A percentile compares a stretch with the other conserved stretches of the same genome.
These are phyloP conservation scores for Iris pallida DNA, from an alignment of 116 monocot genomes.

Conservation along the genomic window DNA sequence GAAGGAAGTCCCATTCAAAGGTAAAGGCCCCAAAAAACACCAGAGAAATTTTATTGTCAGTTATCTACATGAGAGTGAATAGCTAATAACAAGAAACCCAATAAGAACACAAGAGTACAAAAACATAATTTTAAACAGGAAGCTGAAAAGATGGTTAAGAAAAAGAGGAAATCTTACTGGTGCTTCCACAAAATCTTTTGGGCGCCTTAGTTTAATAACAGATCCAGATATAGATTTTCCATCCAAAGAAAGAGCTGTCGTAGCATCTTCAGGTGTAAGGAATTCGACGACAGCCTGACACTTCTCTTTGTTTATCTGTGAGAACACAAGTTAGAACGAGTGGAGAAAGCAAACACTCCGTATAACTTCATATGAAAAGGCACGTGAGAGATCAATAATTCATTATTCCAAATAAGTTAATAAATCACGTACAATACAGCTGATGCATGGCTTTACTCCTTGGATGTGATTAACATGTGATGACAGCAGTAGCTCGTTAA, in stretches of 20 bases:
- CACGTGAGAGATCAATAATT: background rate
- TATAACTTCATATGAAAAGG: slow-evolving; percentile 2
- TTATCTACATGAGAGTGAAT: too few species aligned
- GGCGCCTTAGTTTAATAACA: slow-evolving; percentile 76
- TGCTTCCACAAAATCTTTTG: slow-evolving; percentile 82
- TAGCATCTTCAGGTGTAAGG: slow-evolving; percentile 97
- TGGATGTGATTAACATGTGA: slow-evolving; percentile 41
- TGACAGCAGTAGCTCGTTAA: slow-evolving; percentile 64
- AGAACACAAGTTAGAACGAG: slow-evolving; percentile 1
- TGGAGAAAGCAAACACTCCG: too few species aligned
- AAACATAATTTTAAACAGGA: background rate
- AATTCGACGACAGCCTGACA: slow-evolving; percentile 92
- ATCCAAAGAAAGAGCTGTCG: slow-evolving; percentile 78
- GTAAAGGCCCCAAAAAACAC: too few species aligned
- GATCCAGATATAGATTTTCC: slow-evolving; percentile 63
- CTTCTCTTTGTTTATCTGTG: slow-evolving; percentile 92
- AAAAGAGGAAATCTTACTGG: slow-evolving; percentile 52
- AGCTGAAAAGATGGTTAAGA: background rate
- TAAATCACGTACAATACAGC: slow-evolving; percentile 68
- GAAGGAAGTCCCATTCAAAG: too few species aligned
- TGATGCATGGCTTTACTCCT: slow-evolving; percentile 76
- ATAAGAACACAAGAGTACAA: background rate
- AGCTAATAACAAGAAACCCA: background rate
- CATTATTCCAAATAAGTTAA: background rate
- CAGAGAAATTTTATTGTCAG: too few species aligned